A percentile compares a stretch with the other conserved stretches of the same genome.
These are phyloP conservation scores for Gossypium schwendimanii DNA, from an alignment of 441 rosid species.

Conservation along the genomic window DNA sequence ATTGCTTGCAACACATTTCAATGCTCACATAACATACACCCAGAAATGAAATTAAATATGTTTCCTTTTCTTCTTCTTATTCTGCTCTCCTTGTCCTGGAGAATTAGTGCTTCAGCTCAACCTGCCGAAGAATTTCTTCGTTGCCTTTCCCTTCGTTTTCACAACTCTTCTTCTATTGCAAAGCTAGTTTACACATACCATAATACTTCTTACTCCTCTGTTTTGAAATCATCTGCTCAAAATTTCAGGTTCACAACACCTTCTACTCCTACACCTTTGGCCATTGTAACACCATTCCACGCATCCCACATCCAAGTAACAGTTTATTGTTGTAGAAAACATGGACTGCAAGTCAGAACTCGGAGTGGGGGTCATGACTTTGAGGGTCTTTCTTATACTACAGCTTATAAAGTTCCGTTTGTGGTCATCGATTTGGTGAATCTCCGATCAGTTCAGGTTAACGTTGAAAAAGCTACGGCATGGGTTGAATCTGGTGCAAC, in stretches of 20 bases:
- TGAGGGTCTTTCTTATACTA: constrained; percentile 46
- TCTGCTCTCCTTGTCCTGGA: no score
- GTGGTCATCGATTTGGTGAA: constrained; percentile 42
- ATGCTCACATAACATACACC: no score
- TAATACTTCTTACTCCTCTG: constrained; percentile 26
- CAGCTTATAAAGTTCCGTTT: constrained; percentile 29
- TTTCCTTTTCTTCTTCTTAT: no score
- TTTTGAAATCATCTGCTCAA: constrained; percentile 29
- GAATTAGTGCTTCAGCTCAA: neutral
- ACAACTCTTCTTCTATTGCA: constrained; percentile 25
- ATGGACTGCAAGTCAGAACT: constrained; percentile 24
- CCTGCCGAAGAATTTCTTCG: constrained; percentile 20
- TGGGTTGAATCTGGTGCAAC: constrained; percentile 57
- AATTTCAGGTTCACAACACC: constrained; percentile 33
- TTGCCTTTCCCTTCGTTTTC: constrained; percentile 23
- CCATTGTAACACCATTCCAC: constrained; percentile 30
- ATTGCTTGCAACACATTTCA: no score
- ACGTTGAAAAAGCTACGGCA: constrained; percentile 24
- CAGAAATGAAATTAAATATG: no score
- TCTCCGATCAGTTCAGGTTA: constrained; percentile 29
- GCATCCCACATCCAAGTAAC: constrained; percentile 38
- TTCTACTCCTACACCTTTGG: constrained; percentile 31
- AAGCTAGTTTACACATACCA: constrained; percentile 16
- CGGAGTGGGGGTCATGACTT: constrained; percentile 53
- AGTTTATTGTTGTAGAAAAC: constrained; percentile 21